phyloP scores from a whole-genome alignment of 176 grass and related monocot genomes.

The Oryza meyeriana region DNA sequence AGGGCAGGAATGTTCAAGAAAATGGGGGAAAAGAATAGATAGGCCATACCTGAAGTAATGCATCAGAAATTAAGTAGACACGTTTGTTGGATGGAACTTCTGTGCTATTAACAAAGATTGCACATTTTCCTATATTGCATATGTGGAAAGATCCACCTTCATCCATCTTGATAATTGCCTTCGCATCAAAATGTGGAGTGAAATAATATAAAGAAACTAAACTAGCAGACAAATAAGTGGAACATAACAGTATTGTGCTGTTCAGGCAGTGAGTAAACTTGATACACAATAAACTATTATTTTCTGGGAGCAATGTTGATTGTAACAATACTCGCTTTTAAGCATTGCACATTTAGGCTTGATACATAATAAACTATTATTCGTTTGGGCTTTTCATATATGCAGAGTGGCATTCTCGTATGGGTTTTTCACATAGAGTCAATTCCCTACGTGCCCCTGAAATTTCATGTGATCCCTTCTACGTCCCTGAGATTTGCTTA shows the following conservation, averaged over 20 bases:
- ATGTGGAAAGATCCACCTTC: constrained; percentile 62
- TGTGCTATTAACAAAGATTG: constrained; percentile 79
- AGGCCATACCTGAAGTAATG: constrained; percentile 65
- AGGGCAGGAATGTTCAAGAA: background rate
- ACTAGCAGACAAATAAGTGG: background rate
- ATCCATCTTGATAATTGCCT: constrained; percentile 78
- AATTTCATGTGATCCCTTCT: too few relatives aligned
- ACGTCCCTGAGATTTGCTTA: too few relatives aligned
- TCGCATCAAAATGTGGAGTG: constrained; percentile 7
- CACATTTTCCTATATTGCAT: constrained; percentile 60
- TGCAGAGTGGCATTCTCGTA: background rate
- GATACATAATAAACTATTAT: background rate
- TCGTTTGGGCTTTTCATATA: background rate
- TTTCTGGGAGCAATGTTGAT: background rate
- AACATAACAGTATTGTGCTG: background rate
- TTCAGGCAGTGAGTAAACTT: background rate
- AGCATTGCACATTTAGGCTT: background rate
- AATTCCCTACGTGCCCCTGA: too few relatives aligned
- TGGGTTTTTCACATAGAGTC: too few relatives aligned
- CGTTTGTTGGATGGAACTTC: constrained; percentile 58
- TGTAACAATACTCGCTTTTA: background rate
- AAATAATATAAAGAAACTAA: background rate
- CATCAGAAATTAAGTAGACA: constrained; percentile 55
- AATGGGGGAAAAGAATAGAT: constrained; percentile 1
- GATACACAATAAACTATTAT: background rate